Evolutionary conservation across 2,329 filamentous ascomycete species (phyloP), one percentile per base, ranked within the genome.

Genomic region (Calonectria leucothoes): DNA sequence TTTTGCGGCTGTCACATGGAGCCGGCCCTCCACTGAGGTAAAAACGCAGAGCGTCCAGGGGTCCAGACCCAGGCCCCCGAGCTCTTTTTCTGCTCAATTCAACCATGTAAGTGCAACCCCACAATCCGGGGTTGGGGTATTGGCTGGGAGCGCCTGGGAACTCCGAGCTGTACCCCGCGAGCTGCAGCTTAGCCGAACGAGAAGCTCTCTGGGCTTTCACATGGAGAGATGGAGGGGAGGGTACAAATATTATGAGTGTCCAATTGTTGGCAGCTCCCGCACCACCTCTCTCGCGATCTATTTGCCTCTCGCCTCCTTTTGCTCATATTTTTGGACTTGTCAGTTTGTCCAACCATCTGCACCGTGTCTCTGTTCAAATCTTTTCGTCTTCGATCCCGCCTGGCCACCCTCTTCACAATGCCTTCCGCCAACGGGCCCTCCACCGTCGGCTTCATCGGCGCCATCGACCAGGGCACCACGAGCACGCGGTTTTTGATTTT

Each of bases 381-480:
- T 66, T 71, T 81, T 51, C 7, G 27, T 39, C 17, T 52, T 25
- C 57, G 29, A 4, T 69, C 29, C 49, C 45, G 20, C 33, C 74
- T 81, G 55, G 55, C 33, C 70, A 75, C 67, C 48, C 59, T 66
- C 74, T 75, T 69, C 77, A 78, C 71, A 69, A 85, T 85, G 84
- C 77, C 83, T 78, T 77, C 81, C 66, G 74, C 82, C 57, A 80
- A 79, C 69, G 75, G 76, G 65, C 74, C 75, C 20, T 63, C 78
- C 20, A 75, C 78, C 51, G 75, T 75, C 67, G 74, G 81, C 75
- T 95, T 94, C 80, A 91, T 95, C 74, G 94, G 94, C 76, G 93
- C 93, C 70, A 95, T 96, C 81, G 94, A 96, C 81, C 93, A 95
- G 83, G 94, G 94, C 76, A 96, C 94, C 39, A 95, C 94, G 69